Percentiles rank a stretch among this genome's conserved stretches.
Evolutionary conservation across 805 yeast species (phyloP).

Genomic region (Candida easanensis): DNA sequence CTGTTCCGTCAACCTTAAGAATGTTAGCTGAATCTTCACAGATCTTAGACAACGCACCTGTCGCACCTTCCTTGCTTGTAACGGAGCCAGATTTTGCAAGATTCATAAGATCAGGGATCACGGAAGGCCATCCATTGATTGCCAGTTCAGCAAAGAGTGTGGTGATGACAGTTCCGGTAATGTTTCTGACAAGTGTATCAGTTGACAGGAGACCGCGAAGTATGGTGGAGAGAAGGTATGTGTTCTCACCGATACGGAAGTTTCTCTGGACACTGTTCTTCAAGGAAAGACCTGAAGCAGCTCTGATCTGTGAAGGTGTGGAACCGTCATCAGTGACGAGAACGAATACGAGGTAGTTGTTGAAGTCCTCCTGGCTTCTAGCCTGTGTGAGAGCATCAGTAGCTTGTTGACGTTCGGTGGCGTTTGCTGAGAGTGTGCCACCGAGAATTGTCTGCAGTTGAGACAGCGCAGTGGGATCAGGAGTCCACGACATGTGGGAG

Average conservation of each 20-base stretch:
- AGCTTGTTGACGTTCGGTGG: slow-evolving; percentile 57
- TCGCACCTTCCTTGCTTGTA: slow-evolving; percentile 60
- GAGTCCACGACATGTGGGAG: slow-evolving; percentile 57
- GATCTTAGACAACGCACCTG: slow-evolving; percentile 78
- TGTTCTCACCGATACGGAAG: slow-evolving; percentile 30
- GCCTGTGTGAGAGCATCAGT: slow-evolving; percentile 73
- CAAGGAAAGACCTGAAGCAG: slow-evolving; percentile 83
- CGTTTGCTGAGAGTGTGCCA: slow-evolving; percentile 66
- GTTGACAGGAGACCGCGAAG: slow-evolving; percentile 49
- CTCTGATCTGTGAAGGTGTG: slow-evolving; percentile 57
- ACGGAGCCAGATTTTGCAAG: slow-evolving; percentile 49
- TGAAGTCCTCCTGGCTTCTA: slow-evolving; percentile 68
- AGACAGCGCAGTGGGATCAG: slow-evolving; percentile 56
- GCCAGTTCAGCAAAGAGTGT: slow-evolving; percentile 72
- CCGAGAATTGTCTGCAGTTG: slow-evolving; percentile 66
- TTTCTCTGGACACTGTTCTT: slow-evolving; percentile 66
- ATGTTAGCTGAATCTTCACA: slow-evolving; percentile 80
- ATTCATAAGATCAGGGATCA: slow-evolving; percentile 65
- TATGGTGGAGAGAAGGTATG: slow-evolving; percentile 35
- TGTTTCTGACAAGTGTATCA: slow-evolving; percentile 69
- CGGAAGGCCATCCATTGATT: slow-evolving; percentile 67
- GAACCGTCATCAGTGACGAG: slow-evolving; percentile 50
- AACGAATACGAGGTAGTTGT: slow-evolving; percentile 73
- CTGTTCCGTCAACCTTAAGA: slow-evolving; percentile 63
- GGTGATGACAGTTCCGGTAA: slow-evolving; percentile 88